Base-by-base conservation (phyloP, 2,329 filamentous ascomycete genomes). In the Xylariales sp. region DNA sequence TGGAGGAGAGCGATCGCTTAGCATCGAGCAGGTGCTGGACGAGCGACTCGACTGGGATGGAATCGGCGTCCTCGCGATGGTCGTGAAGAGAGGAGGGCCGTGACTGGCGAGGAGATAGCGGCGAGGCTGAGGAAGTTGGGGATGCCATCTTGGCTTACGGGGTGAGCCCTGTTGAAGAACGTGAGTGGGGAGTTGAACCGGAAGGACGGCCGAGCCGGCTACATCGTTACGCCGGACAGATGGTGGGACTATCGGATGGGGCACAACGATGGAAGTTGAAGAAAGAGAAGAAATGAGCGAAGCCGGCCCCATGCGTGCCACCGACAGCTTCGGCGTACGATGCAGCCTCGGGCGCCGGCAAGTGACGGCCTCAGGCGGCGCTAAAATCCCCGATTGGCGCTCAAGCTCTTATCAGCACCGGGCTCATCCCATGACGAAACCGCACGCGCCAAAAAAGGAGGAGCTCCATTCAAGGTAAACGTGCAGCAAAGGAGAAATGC, bases 1-100 rank as follows among this genome's bases (percentile, higher is more conserved):
- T 89, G 10, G 88, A 88, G 13, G 85, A 86, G 5, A 97, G 75
- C 1, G 90, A 90, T 30, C 88, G 81, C 59, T 96, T 96, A 7
- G 91, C 86, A 20, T 85, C 83, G 28, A 96, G 79, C 24, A 96
- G 83, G 63, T 95, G 82, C 37, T 81, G 77, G 40, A 96, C 86
- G 29, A 97, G 79, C 17, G 79, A 81, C 51, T 95, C 88, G 54
- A 95, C 76, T 17, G 74, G 61, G 5, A 72, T 59, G 19, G 61
- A 51, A 29, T 55, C 52, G 29, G 61, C 60, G 21, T 66, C 64
- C 20, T 61, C 54, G 33, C 60, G 60, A 34, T 62, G 53, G 40
- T 50, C 52, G 46, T 56, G 47, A 11, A 45, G 43, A 4, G 53
- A 56, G 6, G 40, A 34, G 18, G 46, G 45, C 17, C 42, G 49